Evolutionary conservation across 176 grass and related monocot genomes (phyloP).

Genomic region (Raddia guianensis): DNA sequence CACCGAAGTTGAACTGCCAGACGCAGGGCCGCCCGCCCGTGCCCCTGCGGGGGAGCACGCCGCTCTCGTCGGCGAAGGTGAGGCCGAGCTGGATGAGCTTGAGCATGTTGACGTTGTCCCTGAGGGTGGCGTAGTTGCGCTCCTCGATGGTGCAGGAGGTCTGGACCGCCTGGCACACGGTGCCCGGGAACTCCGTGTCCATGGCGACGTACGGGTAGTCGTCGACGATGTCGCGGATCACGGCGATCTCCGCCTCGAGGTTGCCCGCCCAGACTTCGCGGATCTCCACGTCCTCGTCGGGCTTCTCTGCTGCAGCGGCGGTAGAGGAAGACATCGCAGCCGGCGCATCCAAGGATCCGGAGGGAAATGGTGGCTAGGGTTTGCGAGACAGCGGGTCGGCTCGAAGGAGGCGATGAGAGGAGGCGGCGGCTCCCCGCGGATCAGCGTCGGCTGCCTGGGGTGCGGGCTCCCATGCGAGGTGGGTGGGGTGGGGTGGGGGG

Average conservation of each 20-base stretch:
- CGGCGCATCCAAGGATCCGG: slow-evolving; percentile 43
- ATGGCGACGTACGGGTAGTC: slow-evolving; percentile 63
- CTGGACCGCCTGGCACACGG: slow-evolving; percentile 45
- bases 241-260: slow-evolving; percentile 67
- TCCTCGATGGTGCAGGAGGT: slow-evolving; percentile 28
- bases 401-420: background rate
- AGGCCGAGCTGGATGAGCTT: slow-evolving; percentile 89
- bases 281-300: slow-evolving; percentile 58
- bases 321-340: slow-evolving; percentile 44
- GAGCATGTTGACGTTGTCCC: slow-evolving; percentile 73
- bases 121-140: slow-evolving; percentile 66
- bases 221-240: slow-evolving; percentile 65
- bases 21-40: slow-evolving; percentile 36
- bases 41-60: slow-evolving; percentile 55
- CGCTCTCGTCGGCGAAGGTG: slow-evolving; percentile 60
- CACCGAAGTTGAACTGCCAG: slow-evolving; percentile 93
- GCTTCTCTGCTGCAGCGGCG: slow-evolving; percentile 6
- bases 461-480: background rate
- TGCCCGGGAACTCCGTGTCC: slow-evolving; percentile 91
- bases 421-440: slow-evolving; percentile 19
- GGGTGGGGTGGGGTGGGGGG: too few relatives aligned
- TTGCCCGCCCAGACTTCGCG: slow-evolving; percentile 77
- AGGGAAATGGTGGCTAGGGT: slow-evolving; percentile 30
- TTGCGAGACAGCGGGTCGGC: slow-evolving; percentile 9
- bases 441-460: slow-evolving; percentile 27